Conservation (phyloP, 768 basidiomycete genomes). For the Infundibulicybe gibba region DNA sequence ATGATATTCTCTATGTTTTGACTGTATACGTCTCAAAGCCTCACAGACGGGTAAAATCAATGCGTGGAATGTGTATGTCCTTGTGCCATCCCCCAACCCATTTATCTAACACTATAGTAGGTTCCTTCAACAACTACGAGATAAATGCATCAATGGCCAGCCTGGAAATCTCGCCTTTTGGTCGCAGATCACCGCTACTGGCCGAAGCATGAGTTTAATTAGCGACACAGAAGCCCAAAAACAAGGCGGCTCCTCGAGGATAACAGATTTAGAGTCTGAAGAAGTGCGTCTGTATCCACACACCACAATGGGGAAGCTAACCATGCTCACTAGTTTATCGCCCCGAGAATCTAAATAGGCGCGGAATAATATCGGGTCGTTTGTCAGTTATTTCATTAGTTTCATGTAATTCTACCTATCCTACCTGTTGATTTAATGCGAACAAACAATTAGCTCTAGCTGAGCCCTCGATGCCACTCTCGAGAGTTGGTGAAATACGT, state of each 20-base stretch:
- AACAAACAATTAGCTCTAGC: too few species aligned
- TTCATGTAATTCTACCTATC: too few species aligned
- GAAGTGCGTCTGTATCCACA: conserved; percentile 35
- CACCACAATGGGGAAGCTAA: not conserved
- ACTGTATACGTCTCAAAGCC: not conserved
- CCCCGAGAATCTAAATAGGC: not conserved
- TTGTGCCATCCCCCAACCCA: not conserved
- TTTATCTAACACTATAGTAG: conserved; percentile 27
- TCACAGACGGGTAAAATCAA: conserved; percentile 78
- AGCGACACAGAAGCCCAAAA: conserved; percentile 56
- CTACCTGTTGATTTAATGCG: too few species aligned
- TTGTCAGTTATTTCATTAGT: conserved; percentile 1
- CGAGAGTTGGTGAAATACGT: too few species aligned
- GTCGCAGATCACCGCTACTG: conserved; percentile 47
- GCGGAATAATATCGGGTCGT: not conserved
- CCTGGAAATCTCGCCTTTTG: conserved; percentile 67
- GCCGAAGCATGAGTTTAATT: conserved; percentile 59
- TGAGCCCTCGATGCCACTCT: too few species aligned
- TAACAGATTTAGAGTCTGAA: conserved; percentile 52
- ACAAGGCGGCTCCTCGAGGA: conserved; percentile 51
- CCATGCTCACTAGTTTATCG: not conserved
- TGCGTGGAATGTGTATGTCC: conserved; percentile 69
- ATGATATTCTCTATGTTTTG: conserved; percentile 11
- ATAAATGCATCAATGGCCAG: conserved; percentile 46
- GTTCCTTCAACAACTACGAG: conserved; percentile 57